Conservation (phyloP, 495 filamentous ascomycete species). For the Aspergillus nidulans region DNA sequence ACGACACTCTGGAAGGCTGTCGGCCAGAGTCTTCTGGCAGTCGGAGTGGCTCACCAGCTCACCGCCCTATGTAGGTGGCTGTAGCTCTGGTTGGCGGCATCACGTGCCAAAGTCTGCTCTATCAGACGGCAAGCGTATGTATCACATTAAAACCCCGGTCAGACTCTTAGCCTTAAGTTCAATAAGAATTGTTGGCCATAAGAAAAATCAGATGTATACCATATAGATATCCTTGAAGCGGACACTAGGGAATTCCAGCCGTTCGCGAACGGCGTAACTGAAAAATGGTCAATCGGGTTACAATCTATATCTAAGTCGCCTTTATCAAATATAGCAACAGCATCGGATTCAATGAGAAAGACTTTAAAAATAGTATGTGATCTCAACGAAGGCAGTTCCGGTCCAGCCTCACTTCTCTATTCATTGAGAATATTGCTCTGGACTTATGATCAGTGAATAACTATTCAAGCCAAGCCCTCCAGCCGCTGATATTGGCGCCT, state of each 20-base stretch:
- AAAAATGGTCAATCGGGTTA: too few species aligned
- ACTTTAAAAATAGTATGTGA: too few species aligned
- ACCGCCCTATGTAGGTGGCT: conserved; percentile 10
- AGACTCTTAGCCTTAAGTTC: background rate
- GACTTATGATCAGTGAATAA: background rate
- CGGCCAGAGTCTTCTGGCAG: conserved; percentile 6
- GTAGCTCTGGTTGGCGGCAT: background rate
- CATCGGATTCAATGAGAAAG: too few species aligned
- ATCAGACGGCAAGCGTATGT: background rate
- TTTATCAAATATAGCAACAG: too few species aligned
- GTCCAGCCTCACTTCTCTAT: background rate
- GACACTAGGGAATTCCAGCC: too few species aligned
- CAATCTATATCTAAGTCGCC: too few species aligned
- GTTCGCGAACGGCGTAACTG: too few species aligned
- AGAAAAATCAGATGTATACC: too few species aligned
- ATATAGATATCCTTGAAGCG: too few species aligned
- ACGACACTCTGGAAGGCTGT: conserved; percentile 1
- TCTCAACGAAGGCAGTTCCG: too few species aligned
- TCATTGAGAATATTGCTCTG: too few species aligned
- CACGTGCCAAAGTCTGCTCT: background rate
- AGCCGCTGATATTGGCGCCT: background rate
- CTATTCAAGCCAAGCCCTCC: background rate
- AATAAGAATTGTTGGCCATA: too few species aligned
- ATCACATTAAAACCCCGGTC: background rate
- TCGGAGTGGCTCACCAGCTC: conserved; percentile 6